phyloP scores from a whole-genome alignment of 75 land plant species.

The Chamaecyparis obtusa region DNA sequence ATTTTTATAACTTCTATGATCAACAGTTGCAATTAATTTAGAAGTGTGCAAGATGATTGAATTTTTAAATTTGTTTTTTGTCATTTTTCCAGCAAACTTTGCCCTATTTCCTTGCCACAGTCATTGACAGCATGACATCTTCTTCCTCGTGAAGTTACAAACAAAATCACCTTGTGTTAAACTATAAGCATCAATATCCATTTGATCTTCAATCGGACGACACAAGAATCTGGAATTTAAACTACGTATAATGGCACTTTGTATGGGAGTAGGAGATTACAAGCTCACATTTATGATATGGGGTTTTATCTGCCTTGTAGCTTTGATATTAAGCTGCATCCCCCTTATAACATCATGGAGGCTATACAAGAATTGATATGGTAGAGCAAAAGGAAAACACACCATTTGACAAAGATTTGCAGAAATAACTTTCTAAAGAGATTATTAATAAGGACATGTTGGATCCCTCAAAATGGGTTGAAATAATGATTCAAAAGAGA shows the following conservation, averaged over 20 bases:
- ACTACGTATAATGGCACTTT: slow-evolving; percentile 16
- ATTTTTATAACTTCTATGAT: no score
- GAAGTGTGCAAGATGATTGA: no score
- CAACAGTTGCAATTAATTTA: no score
- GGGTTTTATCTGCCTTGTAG: slow-evolving; percentile 53
- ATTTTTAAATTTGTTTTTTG: no score
- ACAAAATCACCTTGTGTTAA: no score
- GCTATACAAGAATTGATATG: slow-evolving; percentile 13
- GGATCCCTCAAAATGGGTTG: neutral
- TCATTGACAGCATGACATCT: no score
- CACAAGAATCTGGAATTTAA: neutral
- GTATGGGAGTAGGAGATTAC: slow-evolving; percentile 60
- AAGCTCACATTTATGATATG: slow-evolving; percentile 46
- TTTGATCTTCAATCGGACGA: no score
- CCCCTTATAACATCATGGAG: slow-evolving; percentile 19
- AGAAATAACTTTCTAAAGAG: neutral
- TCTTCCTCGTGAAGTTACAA: no score
- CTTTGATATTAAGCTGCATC: slow-evolving; percentile 25
- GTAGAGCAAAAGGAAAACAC: neutral
- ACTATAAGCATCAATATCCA: no score
- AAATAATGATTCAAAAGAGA: neutral
- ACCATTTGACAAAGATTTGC: neutral
- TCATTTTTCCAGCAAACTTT: no score
- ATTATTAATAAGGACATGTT: neutral
- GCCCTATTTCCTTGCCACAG: no score